Base-by-base conservation (phyloP, 768 basidiomycete genomes). In the Pilatotrama ljubarskyi region DNA sequence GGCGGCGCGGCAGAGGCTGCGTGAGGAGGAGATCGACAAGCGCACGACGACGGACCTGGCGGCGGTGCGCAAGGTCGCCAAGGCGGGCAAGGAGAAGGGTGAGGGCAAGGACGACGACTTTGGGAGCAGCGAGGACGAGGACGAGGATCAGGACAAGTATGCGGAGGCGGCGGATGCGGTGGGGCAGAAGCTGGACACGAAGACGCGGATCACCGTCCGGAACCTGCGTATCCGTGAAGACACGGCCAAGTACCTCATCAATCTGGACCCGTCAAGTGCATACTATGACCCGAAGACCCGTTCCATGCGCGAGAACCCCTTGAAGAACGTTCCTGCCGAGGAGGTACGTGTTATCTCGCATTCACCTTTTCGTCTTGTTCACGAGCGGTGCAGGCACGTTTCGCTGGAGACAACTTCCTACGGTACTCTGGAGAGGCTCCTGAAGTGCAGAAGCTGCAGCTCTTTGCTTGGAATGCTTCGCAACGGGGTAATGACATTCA, bases 201-300 rank as follows among this genome's bases (percentile, higher is more conserved):
- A 99, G 77, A 97, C 95, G 20, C 90, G 97, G 54, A 95, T 99
- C 58, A 98, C 97, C 17, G 97, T 99, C 61, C 87, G 97, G 61
- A 98, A 99, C 76, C 79, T 99, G 68, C 91, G 97, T 78, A 98
- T 99, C 66, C 89, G 97, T 70, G 97, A 99, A 76, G 97, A 99
- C 72, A 98, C 96, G 1, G 97, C 97, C 10, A 99, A 99, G 73
- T 99, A 99, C 72, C 83, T 99, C 70, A 91, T 96, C 73, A 99
- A 98, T 72, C 73, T 99, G 73, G 95, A 98, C 73, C 90, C 90
- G 1, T 88, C 93, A 0, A 94, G 91, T 68, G 97, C 97, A 9
- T 98, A 98, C 77, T 99, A 99, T 71, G 97, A 99, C 70, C 97
- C 97, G 47, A 99, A 99, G 78, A 98, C 97, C 13, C 88, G 97